phyloP scores from a whole-genome alignment of 495 filamentous ascomycete genomes.

The Cladorrhinum samala region DNA sequence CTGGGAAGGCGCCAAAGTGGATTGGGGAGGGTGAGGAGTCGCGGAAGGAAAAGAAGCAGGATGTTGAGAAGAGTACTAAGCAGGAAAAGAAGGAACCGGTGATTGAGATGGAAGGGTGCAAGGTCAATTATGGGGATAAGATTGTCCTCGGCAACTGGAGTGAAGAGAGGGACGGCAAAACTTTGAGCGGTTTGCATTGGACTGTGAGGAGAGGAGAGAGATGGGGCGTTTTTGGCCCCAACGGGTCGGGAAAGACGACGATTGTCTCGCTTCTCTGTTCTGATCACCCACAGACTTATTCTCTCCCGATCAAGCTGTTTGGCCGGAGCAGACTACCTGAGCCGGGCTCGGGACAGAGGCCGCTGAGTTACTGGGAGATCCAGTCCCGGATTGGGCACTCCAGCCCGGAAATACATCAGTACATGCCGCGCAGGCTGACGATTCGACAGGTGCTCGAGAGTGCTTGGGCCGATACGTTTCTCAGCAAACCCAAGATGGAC shows the following conservation, averaged over 20 bases:
- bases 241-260: slow-evolving; percentile 89
- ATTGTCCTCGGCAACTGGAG: slow-evolving; percentile 71
- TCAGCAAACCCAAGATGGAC: slow-evolving; percentile 57
- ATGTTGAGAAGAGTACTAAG: neutral
- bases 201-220: slow-evolving; percentile 73
- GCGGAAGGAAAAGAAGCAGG: slow-evolving; percentile 20
- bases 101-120: slow-evolving; percentile 79
- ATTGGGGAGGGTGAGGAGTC: slow-evolving; percentile 37
- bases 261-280: slow-evolving; percentile 87
- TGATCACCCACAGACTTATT: slow-evolving; percentile 92
- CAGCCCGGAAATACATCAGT: slow-evolving; percentile 85
- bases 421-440: slow-evolving; percentile 77
- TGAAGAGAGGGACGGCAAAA: slow-evolving; percentile 44
- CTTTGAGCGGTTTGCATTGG: slow-evolving; percentile 66
- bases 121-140: slow-evolving; percentile 72
- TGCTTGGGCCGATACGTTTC: slow-evolving; percentile 85
- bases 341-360: slow-evolving; percentile 54
- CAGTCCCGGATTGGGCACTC: slow-evolving; percentile 87
- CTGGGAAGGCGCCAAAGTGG: neutral
- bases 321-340: slow-evolving; percentile 73
- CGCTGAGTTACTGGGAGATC: slow-evolving; percentile 85
- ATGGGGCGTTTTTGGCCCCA: slow-evolving; percentile 89
- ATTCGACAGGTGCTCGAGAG: slow-evolving; percentile 70
- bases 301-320: slow-evolving; percentile 78
- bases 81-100: slow-evolving; percentile 49